phyloP scores from a whole-genome alignment of 345 rosid species.

The Dimocarpus longan region DNA sequence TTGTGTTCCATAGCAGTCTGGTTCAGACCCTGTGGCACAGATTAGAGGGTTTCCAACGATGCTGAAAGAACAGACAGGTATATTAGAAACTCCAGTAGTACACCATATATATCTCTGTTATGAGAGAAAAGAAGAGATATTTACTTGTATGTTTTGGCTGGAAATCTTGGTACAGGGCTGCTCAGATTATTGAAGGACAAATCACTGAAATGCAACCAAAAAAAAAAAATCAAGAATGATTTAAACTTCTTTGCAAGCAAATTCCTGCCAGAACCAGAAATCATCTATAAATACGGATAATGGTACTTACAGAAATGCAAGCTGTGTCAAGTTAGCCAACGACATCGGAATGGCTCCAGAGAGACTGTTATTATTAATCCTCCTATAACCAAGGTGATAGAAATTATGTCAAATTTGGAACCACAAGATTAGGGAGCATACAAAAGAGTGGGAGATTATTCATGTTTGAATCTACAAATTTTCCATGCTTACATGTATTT shows the following conservation, averaged over 20 bases:
- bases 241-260: constrained; percentile 2
- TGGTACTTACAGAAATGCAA: constrained; percentile 76
- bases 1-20: constrained; percentile 78
- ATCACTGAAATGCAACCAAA: constrained; percentile 60
- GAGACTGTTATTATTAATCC: constrained; percentile 90
- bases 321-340: constrained; percentile 85
- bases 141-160: constrained; percentile 93
- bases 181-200: constrained; percentile 93
- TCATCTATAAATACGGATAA: not conserved
- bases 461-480: not conserved
- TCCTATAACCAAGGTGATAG: constrained; percentile 48
- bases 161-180: constrained; percentile 83
- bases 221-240: constrained; percentile 1
- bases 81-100: constrained; percentile 11
- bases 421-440: not conserved
- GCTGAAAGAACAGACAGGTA: constrained; percentile 45
- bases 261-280: not conserved
- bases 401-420: constrained; percentile 8
- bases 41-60: constrained; percentile 85
- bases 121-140: constrained; percentile 21
- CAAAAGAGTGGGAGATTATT: no score
- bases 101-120: not conserved
- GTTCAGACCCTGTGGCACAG: constrained; percentile 89
- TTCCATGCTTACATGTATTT: constrained; percentile 75
- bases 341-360: constrained; percentile 67